Evolutionary conservation across 2,329 filamentous ascomycete genomes (phyloP).

Genomic region (Penicillium sp.): DNA sequence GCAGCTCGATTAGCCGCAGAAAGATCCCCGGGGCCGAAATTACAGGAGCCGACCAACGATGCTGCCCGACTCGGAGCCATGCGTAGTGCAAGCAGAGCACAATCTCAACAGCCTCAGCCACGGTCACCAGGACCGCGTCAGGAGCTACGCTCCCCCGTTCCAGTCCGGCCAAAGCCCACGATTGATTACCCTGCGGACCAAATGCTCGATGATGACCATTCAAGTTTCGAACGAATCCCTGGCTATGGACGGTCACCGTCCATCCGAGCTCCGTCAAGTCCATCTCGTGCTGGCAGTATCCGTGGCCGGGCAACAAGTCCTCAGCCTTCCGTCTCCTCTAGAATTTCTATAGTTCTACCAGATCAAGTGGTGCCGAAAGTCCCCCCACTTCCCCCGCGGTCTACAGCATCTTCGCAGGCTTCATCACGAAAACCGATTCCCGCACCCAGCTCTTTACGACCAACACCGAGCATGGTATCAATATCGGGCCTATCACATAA

Average conservation of each 20-base stretch:
- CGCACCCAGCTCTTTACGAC: constrained; percentile 11
- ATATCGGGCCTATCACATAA: constrained; percentile 25
- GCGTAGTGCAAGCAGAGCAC: constrained; percentile 18
- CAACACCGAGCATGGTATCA: constrained; percentile 28
- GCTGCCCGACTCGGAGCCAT: constrained; percentile 17
- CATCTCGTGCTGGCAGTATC: constrained; percentile 11
- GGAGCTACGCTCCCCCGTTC: constrained; percentile 26
- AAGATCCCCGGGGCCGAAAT: constrained; percentile 24
- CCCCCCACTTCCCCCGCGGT: constrained; percentile 32
- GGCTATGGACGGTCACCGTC: constrained; percentile 8
- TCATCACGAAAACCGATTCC: constrained; percentile 12
- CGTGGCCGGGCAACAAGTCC: constrained; percentile 10
- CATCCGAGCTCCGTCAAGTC: background rate
- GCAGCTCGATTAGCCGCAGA: constrained; percentile 37
- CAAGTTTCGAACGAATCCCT: constrained; percentile 7
- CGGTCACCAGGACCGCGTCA: constrained; percentile 11
- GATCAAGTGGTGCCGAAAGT: constrained; percentile 25
- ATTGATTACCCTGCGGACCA: constrained; percentile 5
- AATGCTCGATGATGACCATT: constrained; percentile 13
- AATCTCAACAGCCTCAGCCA: constrained; percentile 15
- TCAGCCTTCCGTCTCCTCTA: constrained; percentile 15
- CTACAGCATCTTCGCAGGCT: constrained; percentile 9
- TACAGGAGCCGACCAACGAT: constrained; percentile 9
- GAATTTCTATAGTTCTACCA: constrained; percentile 9
- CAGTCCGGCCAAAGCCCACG: constrained; percentile 18